A percentile compares a stretch with the other conserved stretches of the same genome.
Evolutionary conservation across 305 asterid species (phyloP).

Genomic region (Solanum aculeatissimum): DNA sequence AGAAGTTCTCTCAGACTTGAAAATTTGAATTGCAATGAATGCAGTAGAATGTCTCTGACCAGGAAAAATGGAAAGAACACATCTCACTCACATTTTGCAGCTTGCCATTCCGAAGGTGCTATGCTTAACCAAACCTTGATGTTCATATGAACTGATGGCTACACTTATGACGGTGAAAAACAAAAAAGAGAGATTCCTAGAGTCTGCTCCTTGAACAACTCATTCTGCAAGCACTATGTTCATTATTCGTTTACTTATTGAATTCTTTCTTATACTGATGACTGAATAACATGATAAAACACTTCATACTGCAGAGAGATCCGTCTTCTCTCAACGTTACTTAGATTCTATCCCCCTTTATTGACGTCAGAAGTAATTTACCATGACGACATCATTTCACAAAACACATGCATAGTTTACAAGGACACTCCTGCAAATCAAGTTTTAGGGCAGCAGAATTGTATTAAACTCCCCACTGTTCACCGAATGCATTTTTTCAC

Average conservation of each 20-base stretch:
- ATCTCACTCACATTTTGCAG: not conserved
- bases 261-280: not conserved
- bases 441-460: not conserved
- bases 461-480: not conserved
- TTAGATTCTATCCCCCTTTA: not conserved
- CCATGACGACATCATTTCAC: not conserved
- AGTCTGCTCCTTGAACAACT: not conserved
- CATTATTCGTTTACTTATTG: not conserved
- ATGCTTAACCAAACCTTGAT: not conserved
- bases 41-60: not conserved
- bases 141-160: not conserved
- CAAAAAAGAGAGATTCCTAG: not conserved
- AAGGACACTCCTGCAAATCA: not conserved
- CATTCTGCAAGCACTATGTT: not conserved
- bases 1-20: not conserved
- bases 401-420: not conserved
- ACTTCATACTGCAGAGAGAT: not conserved
- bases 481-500: not conserved
- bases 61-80: not conserved
- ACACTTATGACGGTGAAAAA: not conserved
- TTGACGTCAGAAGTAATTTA: not conserved
- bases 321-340: not conserved
- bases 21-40: not conserved
- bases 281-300: not conserved
- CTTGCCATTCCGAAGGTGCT: not conserved